Evolutionary conservation across 768 basidiomycete species (phyloP), one percentile per base, ranked within the genome.

Genomic region (Termitomyces sp.): DNA sequence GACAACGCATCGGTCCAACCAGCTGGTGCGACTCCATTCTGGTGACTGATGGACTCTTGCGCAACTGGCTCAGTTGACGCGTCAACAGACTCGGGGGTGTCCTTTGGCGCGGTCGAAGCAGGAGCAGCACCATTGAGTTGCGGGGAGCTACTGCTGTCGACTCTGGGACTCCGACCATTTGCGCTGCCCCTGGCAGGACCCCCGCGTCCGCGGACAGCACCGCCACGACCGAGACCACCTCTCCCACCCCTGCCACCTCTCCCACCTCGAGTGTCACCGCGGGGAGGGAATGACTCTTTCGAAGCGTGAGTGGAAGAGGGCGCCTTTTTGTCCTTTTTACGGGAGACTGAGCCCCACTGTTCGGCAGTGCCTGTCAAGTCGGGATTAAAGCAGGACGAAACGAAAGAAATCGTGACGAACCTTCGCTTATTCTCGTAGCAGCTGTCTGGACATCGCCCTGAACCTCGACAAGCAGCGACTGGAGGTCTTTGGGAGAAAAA

Each of bases 311-410:
- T 53, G 33, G 78, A 46, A 20, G 77, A 52, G 13, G 80, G 66
- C 32, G 75, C 61, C 74, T 91, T 93, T 80, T 93, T 92, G 72
- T 93, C 90, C 78, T 91, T 94, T 83, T 92, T 93, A 72, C 84
- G 87, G 62, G 84, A 84, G 58, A 92, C 91, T 56, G 89, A 84
- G 54, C 83, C 91, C 91, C 91, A 94, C 68, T 87, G 89, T 70
- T 86, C 84, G 50, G 81, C 88, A 64, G 79, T 78, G 67, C 91
- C 91, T 93, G 69, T 54, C 52, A 57, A 53, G 58, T 38, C 54
- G 70, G 61, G 50, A 67, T 60, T 28, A 52, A 57, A 55, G 61
- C 59, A 55, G 58, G 30, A 10, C 20, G 13, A 60, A 48, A 58
- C 35, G 56, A 61, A 41, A 61, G 41, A 49, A 16, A 46, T 30